These are phyloP conservation scores for Fusarium compactum DNA, from an alignment of 2,329 filamentous ascomycete species.

Conservation along the genomic window DNA sequence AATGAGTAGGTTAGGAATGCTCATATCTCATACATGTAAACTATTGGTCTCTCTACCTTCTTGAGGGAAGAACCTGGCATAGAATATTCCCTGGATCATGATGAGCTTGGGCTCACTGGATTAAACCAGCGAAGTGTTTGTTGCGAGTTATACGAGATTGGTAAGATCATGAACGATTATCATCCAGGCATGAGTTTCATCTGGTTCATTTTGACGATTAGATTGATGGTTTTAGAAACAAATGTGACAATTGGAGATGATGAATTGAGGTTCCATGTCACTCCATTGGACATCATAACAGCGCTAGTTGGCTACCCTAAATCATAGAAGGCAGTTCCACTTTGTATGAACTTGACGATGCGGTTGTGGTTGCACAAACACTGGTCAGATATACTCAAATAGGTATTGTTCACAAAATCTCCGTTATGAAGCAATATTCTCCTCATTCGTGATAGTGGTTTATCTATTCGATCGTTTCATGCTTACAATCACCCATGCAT, in stretches of 20 bases:
- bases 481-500: neutral
- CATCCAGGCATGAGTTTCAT: neutral
- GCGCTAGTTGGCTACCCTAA: constrained; percentile 24
- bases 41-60: constrained; percentile 61
- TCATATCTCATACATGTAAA: neutral
- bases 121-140: constrained; percentile 17
- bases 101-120: constrained; percentile 20
- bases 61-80: constrained; percentile 75
- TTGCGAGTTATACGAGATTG: neutral
- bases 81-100: constrained; percentile 79
- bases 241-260: neutral
- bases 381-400: neutral
- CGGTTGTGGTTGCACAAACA: neutral
- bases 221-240: neutral
- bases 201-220: neutral
- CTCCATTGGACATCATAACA: neutral
- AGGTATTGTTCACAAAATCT: neutral
- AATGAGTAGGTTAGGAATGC: neutral
- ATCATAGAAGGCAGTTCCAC: neutral
- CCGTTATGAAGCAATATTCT: neutral
- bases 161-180: neutral
- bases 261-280: constrained; percentile 1
- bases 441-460: neutral
- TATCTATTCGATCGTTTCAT: neutral
- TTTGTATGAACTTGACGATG: neutral